These are phyloP conservation scores for Coemansia sp. DNA, from an alignment of 192 early-diverging fungal species.

Conservation along the genomic window DNA sequence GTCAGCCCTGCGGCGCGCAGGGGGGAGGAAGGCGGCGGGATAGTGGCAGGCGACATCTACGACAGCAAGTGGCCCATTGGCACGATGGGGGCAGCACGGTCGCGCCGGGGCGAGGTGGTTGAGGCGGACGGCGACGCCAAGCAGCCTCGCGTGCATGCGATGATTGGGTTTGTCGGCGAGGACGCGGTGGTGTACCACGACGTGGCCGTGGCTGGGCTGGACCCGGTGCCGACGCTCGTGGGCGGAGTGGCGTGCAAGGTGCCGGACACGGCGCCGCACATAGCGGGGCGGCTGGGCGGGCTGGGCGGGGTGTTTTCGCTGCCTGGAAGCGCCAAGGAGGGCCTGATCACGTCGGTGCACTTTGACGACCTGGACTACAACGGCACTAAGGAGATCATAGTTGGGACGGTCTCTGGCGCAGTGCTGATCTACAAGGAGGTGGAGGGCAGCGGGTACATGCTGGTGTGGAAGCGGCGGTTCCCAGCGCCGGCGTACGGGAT, in stretches of 20 bases:
- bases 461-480: constrained; percentile 54
- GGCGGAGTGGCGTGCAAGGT: constrained; percentile 34
- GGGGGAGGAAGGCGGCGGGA: background rate
- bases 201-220: constrained; percentile 46
- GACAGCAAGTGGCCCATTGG: constrained; percentile 45
- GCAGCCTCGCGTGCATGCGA: constrained; percentile 41
- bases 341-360: constrained; percentile 50
- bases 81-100: constrained; percentile 13
- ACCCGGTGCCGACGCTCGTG: constrained; percentile 53
- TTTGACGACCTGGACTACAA: constrained; percentile 50
- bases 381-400: constrained; percentile 45
- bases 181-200: constrained; percentile 56
- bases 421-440: constrained; percentile 54
- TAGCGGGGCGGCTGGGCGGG: constrained; percentile 41
- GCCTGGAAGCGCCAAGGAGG: constrained; percentile 41
- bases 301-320: constrained; percentile 49
- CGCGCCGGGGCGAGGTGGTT: background rate
- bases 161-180: constrained; percentile 53
- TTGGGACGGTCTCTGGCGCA: constrained; percentile 47
- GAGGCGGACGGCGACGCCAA: background rate
- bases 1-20: background rate
- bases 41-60: constrained; percentile 39
- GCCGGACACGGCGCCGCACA: constrained; percentile 33
- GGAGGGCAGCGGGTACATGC: constrained; percentile 34
- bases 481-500: constrained; percentile 51